These are phyloP conservation scores for Stemphylium vesicarium DNA, from an alignment of 2,329 filamentous ascomycete genomes.

Conservation along the genomic window DNA sequence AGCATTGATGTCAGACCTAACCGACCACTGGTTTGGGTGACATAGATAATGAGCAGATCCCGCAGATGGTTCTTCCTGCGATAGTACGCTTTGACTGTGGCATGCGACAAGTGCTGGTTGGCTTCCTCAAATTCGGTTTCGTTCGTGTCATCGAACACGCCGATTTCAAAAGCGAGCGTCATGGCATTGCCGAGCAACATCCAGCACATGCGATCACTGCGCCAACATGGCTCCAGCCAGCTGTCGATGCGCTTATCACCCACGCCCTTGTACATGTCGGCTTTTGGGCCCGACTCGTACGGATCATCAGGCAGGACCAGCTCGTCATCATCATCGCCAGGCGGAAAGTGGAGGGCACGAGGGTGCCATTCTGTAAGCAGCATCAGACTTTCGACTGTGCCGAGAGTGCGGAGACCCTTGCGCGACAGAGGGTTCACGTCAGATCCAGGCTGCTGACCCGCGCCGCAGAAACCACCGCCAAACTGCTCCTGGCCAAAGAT, in stretches of 20 bases:
- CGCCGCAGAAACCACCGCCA: slow-evolving; percentile 83
- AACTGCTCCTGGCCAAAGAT: slow-evolving; percentile 97
- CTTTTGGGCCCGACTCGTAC: slow-evolving; percentile 51
- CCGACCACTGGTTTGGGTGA: slow-evolving; percentile 90
- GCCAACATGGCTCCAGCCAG: slow-evolving; percentile 96
- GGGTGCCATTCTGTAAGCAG: slow-evolving; percentile 98
- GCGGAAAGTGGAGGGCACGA: slow-evolving; percentile 89
- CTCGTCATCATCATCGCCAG: slow-evolving; percentile 69
- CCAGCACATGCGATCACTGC: slow-evolving; percentile 93
- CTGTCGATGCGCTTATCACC: slow-evolving; percentile 88
- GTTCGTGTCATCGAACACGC: slow-evolving; percentile 90
- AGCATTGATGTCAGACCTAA: slow-evolving; percentile 95
- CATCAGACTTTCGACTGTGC: slow-evolving; percentile 92
- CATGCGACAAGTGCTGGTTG: slow-evolving; percentile 48
- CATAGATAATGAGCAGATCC: slow-evolving; percentile 85
- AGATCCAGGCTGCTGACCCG: slow-evolving; percentile 70
- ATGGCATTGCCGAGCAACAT: slow-evolving; percentile 93
- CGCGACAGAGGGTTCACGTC: slow-evolving; percentile 65
- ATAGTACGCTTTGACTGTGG: slow-evolving; percentile 76
- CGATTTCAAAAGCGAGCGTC: slow-evolving; percentile 89
- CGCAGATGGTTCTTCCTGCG: slow-evolving; percentile 82
- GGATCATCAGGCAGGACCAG: slow-evolving; percentile 73
- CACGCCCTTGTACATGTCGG: slow-evolving; percentile 61
- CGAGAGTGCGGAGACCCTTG: slow-evolving; percentile 81
- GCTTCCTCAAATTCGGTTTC: slow-evolving; percentile 63